Evolutionary conservation across 2,329 filamentous ascomycete genomes (phyloP), one percentile per base, ranked within the genome.

Genomic region (Fragosphaeria purpurea): DNA sequence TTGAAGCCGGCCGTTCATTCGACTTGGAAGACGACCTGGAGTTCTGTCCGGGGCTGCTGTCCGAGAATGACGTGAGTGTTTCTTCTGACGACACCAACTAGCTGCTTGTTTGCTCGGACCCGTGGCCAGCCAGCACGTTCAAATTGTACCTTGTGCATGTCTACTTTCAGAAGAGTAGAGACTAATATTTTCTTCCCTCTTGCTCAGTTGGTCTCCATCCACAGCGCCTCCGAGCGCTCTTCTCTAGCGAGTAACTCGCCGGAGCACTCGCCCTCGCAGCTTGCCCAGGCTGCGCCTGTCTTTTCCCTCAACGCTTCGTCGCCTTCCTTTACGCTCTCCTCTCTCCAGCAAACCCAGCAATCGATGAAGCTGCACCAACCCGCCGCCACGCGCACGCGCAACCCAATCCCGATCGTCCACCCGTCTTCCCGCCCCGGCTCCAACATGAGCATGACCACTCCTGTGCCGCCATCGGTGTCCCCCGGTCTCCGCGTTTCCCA

Each of bases 401-500:
- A 96, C 68, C 88, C 93, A 63, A 97, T 97, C 59, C 91, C 91
- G 53, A 98, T 98, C 66, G 88, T 97, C 70, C 95, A 98, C 75
- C 93, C 56, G 22, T 54, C 54, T 2, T 55, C 54, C 5, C 56
- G 56, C 6, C 93, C 50, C 3, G 86, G 80, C 59, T 96, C 91
- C 51, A 89, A 93, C 63, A 82, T 89, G 67, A 80, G 82, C 63
- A 85, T 96, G 74, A 83, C 88, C 51, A 95, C 88, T 72, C 91
- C 56, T 13, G 44, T 91, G 59, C 88, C 91, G 32, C 84, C 84
- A 41, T 83, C 80, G 53, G 76, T 82, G 43, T 83, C 79, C 43
- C 80, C 80, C 55, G 72, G 60, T 46, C 52, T 72, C 63, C 73
- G 79, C 64, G 76, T 83, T 13, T 45, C 53, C 73, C 77, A 78